Conservation (phyloP, 2,329 filamentous ascomycete species). For the Hymenoscyphus infarciens region DNA sequence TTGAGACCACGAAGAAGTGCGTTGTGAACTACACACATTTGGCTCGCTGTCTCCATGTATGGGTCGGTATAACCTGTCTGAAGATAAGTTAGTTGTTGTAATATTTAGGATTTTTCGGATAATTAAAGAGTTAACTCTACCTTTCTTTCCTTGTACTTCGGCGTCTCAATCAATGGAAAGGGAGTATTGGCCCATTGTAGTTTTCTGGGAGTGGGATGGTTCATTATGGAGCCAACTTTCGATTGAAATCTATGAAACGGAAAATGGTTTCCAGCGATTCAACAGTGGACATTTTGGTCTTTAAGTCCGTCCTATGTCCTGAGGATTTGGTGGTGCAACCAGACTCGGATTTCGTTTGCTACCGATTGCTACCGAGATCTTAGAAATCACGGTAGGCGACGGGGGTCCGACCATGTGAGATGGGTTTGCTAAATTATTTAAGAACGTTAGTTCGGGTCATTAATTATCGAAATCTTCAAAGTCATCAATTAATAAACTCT, state of each 20-base stretch:
- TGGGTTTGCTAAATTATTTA: slow-evolving; percentile 5
- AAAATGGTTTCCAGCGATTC: no score
- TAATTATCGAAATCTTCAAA: not conserved
- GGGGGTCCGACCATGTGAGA: slow-evolving; percentile 12
- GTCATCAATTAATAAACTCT: not conserved
- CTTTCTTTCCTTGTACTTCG: slow-evolving; percentile 15
- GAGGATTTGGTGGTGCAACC: slow-evolving; percentile 6
- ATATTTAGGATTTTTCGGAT: not conserved
- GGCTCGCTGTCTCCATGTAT: slow-evolving; percentile 55
- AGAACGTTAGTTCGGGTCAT: slow-evolving; percentile 4
- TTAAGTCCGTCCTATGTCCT: slow-evolving; percentile 9
- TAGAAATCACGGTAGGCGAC: slow-evolving; percentile 1
- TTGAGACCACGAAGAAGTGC: slow-evolving; percentile 61
- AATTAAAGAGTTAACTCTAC: not conserved
- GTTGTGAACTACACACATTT: slow-evolving; percentile 61
- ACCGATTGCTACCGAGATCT: slow-evolving; percentile 13
- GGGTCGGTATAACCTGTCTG: slow-evolving; percentile 32
- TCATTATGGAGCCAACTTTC: slow-evolving; percentile 8
- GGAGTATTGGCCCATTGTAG: slow-evolving; percentile 17
- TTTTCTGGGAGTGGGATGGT: slow-evolving; percentile 5
- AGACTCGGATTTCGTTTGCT: slow-evolving; percentile 16
- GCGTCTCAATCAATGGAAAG: slow-evolving; percentile 17
- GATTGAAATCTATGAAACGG: not conserved
- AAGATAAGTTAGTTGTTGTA: not conserved
- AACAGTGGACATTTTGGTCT: slow-evolving; percentile 8